Evolutionary conservation across 805 yeast genomes (phyloP), one percentile per base, ranked within the genome.

Genomic region (Metschnikowia rubicola): DNA sequence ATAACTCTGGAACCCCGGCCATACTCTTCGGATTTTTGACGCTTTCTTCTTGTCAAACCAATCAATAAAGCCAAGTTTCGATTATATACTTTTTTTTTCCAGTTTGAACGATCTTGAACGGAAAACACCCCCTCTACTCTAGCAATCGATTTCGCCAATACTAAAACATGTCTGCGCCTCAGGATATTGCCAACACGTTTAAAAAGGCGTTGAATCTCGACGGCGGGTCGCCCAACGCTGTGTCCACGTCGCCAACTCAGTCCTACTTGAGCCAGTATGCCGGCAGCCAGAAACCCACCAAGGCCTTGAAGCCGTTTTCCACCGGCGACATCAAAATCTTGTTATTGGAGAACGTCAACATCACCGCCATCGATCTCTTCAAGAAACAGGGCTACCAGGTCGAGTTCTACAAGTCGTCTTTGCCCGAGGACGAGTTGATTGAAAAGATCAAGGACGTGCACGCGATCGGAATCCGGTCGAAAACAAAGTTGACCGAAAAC

Each of bases 391-490:
- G 99, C 49, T 94, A 94, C 75, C 98, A 94, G 74, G 96, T 94
- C 44, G 99, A 94, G 67, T 88, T 88, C 70, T 81, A 84, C 75
- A 91, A 89, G 75, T 74, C 91, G 46, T 88, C 97, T 6, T 73
- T 94, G 60, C 84, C 88, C 21, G 98, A 94, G 70, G 96, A 84
- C 9, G 97, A 90, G 73, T 81, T 94, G 66, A 88, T 94, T 63
- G 96, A 89, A 73, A 91, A 90, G 72, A 92, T 94, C 70, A 79
- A 79, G 63, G 89, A 86, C 59, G 97, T 89, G 43, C 98, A 94
- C 66, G 99, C 97, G 50, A 83, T 94, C 64, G 99, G 99, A 71
- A 91, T 94, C 64, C 88, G 99, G 76, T 94, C 98, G 51, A 94
- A 94, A 77, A 94, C 99, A 43, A 87, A 83, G 68, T 77, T 94